Percentiles rank a stretch among this genome's conserved stretches.
Evolutionary conservation across 2,329 filamentous ascomycete species (phyloP).

Genomic region (Helicocarpus griseus): DNA sequence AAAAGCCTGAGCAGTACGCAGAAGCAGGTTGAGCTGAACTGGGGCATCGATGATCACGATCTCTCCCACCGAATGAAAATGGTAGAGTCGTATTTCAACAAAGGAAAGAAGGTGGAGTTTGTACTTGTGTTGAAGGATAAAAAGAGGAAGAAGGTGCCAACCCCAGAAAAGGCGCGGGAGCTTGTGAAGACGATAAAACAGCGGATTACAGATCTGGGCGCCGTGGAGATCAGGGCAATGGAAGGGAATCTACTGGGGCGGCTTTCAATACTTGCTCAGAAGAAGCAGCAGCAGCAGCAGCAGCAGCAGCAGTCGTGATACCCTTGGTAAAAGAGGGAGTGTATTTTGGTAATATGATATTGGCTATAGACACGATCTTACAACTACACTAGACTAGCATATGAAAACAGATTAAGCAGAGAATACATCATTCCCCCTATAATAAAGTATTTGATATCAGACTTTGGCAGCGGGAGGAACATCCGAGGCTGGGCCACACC

Average conservation of each 20-base stretch:
- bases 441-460: not conserved
- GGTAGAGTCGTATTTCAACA: slow-evolving; percentile 58
- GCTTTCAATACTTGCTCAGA: slow-evolving; percentile 28
- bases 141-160: slow-evolving; percentile 47
- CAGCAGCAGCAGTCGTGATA: slow-evolving; percentile 15
- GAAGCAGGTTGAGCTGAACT: slow-evolving; percentile 84
- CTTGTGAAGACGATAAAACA: slow-evolving; percentile 46
- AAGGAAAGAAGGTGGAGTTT: slow-evolving; percentile 68
- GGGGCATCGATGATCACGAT: slow-evolving; percentile 72
- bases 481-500: no score
- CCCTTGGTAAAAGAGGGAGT: not conserved
- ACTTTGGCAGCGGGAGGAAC: no score
- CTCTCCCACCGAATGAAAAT: slow-evolving; percentile 60
- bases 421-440: not conserved
- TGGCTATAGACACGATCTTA: no score
- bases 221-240: slow-evolving; percentile 31
- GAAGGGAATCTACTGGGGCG: slow-evolving; percentile 32
- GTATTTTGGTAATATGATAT: not conserved
- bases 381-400: no score
- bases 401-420: not conserved
- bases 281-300: no score
- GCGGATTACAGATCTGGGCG: slow-evolving; percentile 34
- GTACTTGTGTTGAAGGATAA: slow-evolving; percentile 56
- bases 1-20: slow-evolving; percentile 30
- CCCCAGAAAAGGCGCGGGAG: slow-evolving; percentile 49